A percentile compares a stretch with the other conserved stretches of the same genome.
Evolutionary conservation across 805 yeast species (phyloP).

Genomic region (Ogataea ganodermae): DNA sequence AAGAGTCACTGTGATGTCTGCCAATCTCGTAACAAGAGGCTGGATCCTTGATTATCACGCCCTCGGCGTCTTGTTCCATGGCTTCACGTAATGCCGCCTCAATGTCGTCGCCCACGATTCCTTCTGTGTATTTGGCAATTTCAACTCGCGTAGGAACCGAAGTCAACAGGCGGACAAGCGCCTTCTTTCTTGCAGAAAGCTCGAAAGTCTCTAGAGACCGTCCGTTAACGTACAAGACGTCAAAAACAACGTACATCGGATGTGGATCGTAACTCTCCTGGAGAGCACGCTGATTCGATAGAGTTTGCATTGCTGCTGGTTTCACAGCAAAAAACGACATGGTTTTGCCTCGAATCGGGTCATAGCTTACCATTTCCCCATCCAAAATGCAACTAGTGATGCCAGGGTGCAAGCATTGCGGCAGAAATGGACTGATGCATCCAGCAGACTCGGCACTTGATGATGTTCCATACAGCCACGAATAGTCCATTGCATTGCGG

Average conservation of each 20-base stretch:
- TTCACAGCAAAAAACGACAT: conserved; percentile 83
- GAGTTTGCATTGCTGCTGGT: conserved; percentile 61
- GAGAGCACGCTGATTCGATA: conserved; percentile 32
- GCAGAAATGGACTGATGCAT: conserved; percentile 36
- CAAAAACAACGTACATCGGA: conserved; percentile 71
- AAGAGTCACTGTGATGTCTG: conserved; percentile 54
- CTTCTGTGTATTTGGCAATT: conserved; percentile 43
- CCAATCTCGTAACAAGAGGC: conserved; percentile 60
- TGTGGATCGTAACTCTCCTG: conserved; percentile 26
- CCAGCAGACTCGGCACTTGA: conserved; percentile 25
- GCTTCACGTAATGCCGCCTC: conserved; percentile 56
- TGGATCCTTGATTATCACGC: conserved; percentile 73
- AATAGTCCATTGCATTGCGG: conserved; percentile 72
- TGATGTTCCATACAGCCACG: conserved; percentile 61
- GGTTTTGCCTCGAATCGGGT: conserved; percentile 52
- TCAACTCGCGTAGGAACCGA: conserved; percentile 53
- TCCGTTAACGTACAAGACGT: conserved; percentile 71
- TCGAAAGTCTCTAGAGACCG: conserved; percentile 55
- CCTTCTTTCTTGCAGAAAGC: conserved; percentile 55
- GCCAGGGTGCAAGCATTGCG: conserved; percentile 29
- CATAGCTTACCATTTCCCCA: conserved; percentile 94
- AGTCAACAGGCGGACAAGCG: conserved; percentile 45
- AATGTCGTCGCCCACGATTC: conserved; percentile 53
- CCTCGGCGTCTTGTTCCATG: conserved; percentile 70
- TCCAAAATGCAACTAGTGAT: conserved; percentile 57